phyloP scores from a whole-genome alignment of 129 eudicot genomes.

The Apium graveolens region DNA sequence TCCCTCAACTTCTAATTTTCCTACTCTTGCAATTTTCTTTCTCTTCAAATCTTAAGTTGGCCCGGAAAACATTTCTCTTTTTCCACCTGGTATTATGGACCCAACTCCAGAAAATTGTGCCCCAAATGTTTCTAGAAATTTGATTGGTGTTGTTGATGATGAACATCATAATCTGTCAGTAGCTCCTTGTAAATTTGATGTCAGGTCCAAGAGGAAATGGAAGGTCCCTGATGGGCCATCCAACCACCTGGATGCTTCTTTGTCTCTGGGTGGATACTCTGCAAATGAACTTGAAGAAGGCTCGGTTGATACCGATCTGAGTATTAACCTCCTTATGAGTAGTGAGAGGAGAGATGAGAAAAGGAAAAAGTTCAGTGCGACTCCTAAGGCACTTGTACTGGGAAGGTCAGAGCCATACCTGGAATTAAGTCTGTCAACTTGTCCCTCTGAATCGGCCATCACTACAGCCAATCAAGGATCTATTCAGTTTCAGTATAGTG shows the following conservation, averaged over 20 bases:
- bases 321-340: slow-evolving; percentile 20
- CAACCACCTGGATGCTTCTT: slow-evolving; percentile 33
- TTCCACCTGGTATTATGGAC: slow-evolving; percentile 33
- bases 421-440: slow-evolving; percentile 61
- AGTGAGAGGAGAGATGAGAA: slow-evolving; percentile 12
- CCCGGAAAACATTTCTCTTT: not conserved
- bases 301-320: slow-evolving; percentile 33
- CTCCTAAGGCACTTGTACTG: not conserved
- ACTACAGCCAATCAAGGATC: slow-evolving; percentile 34
- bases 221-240: slow-evolving; percentile 17
- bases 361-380: slow-evolving; percentile 1
- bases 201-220: slow-evolving; percentile 39
- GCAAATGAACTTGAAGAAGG: slow-evolving; percentile 48
- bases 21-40: not conserved
- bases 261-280: slow-evolving; percentile 36
- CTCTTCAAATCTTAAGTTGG: slow-evolving; percentile 8
- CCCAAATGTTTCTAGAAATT: slow-evolving; percentile 16
- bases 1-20: slow-evolving; percentile 1
- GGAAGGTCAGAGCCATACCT: slow-evolving; percentile 48
- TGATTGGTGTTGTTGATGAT: slow-evolving; percentile 19
- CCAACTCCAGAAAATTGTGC: slow-evolving; percentile 20
- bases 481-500: slow-evolving; percentile 13
- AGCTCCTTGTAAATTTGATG: slow-evolving; percentile 13
- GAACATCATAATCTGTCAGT: slow-evolving; percentile 10
- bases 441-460: slow-evolving; percentile 33